Evolutionary conservation across 225 moss, liverwort and hornwort genomes (phyloP).

Genomic region (Marchantia polymorpha): DNA sequence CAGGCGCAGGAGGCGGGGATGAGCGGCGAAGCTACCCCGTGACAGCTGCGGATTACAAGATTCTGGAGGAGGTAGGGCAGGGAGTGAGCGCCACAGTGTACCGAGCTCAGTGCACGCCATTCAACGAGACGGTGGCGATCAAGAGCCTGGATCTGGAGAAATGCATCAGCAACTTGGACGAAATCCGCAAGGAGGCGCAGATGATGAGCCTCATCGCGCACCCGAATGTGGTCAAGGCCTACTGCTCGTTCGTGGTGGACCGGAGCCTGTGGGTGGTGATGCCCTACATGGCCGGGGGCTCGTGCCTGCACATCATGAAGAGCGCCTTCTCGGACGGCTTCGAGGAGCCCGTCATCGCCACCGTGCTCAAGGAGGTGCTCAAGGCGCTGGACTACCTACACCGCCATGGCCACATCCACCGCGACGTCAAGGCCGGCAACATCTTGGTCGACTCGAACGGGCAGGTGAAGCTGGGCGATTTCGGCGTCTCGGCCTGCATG

Average conservation of each 20-base stretch:
- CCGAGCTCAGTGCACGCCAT: constrained; percentile 65
- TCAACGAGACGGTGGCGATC: constrained; percentile 77
- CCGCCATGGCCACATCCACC: constrained; percentile 88
- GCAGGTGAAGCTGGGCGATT: constrained; percentile 79
- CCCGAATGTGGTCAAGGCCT: constrained; percentile 84
- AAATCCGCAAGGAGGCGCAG: constrained; percentile 84
- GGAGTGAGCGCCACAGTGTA: constrained; percentile 89
- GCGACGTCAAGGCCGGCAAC: constrained; percentile 98
- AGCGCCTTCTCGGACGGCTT: constrained; percentile 68
- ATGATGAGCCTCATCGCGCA: constrained; percentile 91
- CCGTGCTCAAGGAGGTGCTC: constrained; percentile 73
- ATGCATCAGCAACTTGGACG: constrained; percentile 85
- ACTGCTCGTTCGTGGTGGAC: constrained; percentile 82
- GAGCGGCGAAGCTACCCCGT: constrained; percentile 58
- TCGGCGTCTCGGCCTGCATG: constrained; percentile 96
- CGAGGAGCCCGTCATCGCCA: constrained; percentile 84
- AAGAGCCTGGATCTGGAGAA: constrained; percentile 92
- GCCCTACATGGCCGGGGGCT: constrained; percentile 91
- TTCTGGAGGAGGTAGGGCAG: constrained; percentile 87
- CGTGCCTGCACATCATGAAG: constrained; percentile 97
- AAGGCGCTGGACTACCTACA: constrained; percentile 95
- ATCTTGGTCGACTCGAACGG: constrained; percentile 78
- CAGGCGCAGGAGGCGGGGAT: neutral
- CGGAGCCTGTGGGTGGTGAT: constrained; percentile 87
- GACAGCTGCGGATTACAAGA: constrained; percentile 64